Percentiles rank a stretch among this genome's conserved stretches.
phyloP scores from a whole-genome alignment of 306 rosid genomes.

The Vachellia pachyceras region DNA sequence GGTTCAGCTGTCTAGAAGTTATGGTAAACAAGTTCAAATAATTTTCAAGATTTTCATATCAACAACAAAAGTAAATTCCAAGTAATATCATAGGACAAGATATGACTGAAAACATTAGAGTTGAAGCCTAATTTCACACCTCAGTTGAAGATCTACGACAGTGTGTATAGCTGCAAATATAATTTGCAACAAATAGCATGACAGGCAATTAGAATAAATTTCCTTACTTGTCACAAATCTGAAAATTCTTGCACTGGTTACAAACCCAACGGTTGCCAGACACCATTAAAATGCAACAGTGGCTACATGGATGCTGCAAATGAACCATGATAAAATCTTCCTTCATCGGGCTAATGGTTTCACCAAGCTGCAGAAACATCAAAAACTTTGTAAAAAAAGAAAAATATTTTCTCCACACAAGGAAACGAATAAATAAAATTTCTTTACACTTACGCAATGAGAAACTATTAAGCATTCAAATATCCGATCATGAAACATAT shows the following conservation, averaged over 20 bases:
- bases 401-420: constrained; percentile 5
- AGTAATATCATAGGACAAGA: background rate
- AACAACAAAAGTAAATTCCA: background rate
- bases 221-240: constrained; percentile 89
- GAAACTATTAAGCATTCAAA: background rate
- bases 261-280: constrained; percentile 91
- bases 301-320: constrained; percentile 82
- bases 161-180: background rate
- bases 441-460: constrained; percentile 5
- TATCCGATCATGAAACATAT: background rate
- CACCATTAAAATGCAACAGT: constrained; percentile 87
- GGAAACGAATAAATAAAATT: background rate
- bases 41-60: background rate
- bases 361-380: constrained; percentile 81
- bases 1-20: background rate
- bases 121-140: constrained; percentile 1
- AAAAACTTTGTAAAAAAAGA: constrained; percentile 36
- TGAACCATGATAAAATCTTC: constrained; percentile 99
- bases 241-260: constrained; percentile 90
- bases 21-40: background rate
- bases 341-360: constrained; percentile 96
- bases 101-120: background rate
- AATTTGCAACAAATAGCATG: background rate
- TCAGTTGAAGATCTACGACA: background rate
- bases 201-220: constrained; percentile 26